phyloP scores from a whole-genome alignment of 371 early-diverging fungal species.

The Syncephalastrum monosporum region DNA sequence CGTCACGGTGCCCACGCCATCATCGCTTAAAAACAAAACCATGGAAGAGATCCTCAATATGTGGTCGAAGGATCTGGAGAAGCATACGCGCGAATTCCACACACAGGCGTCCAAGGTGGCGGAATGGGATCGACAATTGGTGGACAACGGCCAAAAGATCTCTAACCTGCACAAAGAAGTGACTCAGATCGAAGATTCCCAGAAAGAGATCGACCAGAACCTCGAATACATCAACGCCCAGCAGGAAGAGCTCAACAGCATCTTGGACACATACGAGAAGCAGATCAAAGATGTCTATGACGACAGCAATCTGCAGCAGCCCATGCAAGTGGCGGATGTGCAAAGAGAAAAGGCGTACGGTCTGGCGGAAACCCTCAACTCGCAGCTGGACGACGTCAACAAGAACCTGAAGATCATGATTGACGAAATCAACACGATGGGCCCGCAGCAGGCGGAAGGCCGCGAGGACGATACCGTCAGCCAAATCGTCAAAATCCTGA shows the following conservation, averaged over 20 bases:
- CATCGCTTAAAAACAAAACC: conserved; percentile 74
- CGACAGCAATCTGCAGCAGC: conserved; percentile 47
- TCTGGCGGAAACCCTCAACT: conserved; percentile 81
- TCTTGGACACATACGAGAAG: conserved; percentile 79
- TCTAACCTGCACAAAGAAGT: conserved; percentile 72
- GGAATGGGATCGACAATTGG: conserved; percentile 82
- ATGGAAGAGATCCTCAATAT: conserved; percentile 87
- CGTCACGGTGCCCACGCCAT: conserved; percentile 42
- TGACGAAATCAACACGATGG: conserved; percentile 80
- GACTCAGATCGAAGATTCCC: conserved; percentile 68
- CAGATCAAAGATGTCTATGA: conserved; percentile 60
- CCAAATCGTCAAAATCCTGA: conserved; percentile 87
- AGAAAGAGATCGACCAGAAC: conserved; percentile 80
- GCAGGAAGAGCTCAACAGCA: conserved; percentile 76
- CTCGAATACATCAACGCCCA: conserved; percentile 85
- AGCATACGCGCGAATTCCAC: conserved; percentile 81
- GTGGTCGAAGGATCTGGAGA: conserved; percentile 83
- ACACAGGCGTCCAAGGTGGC: conserved; percentile 81
- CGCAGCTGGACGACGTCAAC: conserved; percentile 85
- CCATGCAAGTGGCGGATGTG: conserved; percentile 71
- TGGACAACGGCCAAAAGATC: conserved; percentile 85
- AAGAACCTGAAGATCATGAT: conserved; percentile 78
- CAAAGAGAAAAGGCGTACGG: conserved; percentile 86
- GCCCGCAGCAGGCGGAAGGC: conserved; percentile 32
- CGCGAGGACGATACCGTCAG: conserved; percentile 34